Base-by-base conservation (phyloP, 768 basidiomycete genomes). In the Lyophyllum shimeji region DNA sequence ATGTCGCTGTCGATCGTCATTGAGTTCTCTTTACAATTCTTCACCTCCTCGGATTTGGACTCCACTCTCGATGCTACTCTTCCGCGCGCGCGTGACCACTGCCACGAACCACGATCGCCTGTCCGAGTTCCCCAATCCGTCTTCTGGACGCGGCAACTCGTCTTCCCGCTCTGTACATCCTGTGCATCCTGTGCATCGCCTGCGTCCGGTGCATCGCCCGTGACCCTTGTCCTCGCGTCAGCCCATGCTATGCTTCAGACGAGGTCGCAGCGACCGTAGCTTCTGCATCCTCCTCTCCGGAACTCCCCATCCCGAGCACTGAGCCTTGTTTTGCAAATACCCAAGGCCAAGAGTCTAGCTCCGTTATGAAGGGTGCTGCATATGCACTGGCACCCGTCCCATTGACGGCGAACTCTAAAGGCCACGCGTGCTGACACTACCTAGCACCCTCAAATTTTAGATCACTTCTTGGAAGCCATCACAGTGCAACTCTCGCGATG, bases 261-360 rank as follows among this genome's bases (percentile, higher is more conserved):
- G 12, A 33, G n/a, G n/a, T 37, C 24, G 5, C 25, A 31, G n/a
- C 24, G 39, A 33, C 50, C 50, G 50, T 24, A 27, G 37, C 39
- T 25, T 24, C 50, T 51, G 29, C 21, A 39, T 42, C 50, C 52
- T n/a, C 46, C 50, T 27, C 42, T 46, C 49, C 52, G 46, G 52
- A 42, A 47, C 48, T 57, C 52, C 48, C 46, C 56, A 49, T 53
- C 56, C 51, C 47, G 56, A 52, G 51, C 25, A n/a, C 3, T 34
- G 20, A 15, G 2, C 13, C 29, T 46, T 27, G 25, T 24, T 18
- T 46, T 27, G 25, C 25, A n/a, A 7, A 24, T 27, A 12, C 15
- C 46, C 46, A 24, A 46, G 46, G 46, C 17, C 6, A n/a, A n/a
- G n/a, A n/a, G 25, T 46, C 45, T 46, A 21, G 25, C 25, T 46